Base-by-base conservation (phyloP, 2,329 filamentous ascomycete species). In the Talaromyces rugulosus region DNA sequence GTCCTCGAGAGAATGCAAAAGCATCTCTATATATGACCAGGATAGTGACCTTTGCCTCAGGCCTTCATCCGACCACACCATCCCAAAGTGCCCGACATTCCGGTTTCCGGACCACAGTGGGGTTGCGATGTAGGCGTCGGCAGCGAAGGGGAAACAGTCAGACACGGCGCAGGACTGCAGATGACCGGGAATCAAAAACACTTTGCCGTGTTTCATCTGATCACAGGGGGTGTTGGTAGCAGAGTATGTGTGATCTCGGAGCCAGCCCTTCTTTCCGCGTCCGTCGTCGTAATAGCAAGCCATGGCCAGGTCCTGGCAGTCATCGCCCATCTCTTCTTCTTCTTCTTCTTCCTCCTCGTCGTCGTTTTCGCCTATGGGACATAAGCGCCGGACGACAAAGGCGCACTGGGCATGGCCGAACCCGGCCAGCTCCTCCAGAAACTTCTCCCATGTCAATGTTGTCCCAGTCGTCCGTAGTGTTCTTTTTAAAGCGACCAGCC, bases 171-270 rank as follows among this genome's bases (percentile, higher is more conserved):
- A 83, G 5, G 85, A 82, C 59, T 79, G 79, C 53, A 90, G 73
- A 50, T 81, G 79, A 61, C 89, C 84, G 0, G 87, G 85, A 27
- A 91, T 85, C 61, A 90, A 74, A 70, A 89, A 88, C 57, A 89
- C 85, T 71, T 89, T 89, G 75, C 89, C 87, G 70, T 90, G 85
- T 66, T 84, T 85, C 87, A 90, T 89, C 70, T 88, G 83, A 40
- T 83, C 83, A 72, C 87, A 88, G 4, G 87, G 87, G 65, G 86
- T 85, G 28, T 81, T 85, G 66, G 87, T 88, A 42, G 86, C 83
- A 67, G 86, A 82, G 72, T 88, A 89, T 65, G 85, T 85, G 75
- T 85, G 84, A 67, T 89, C 83, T 64, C 82, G 82, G 66, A 85
- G 77, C 57, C 86, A 80, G 28, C 81, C 77, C 64, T 81, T 79